Conservation (phyloP, 495 filamentous ascomycete species). For the Talaromyces thailandensis region DNA sequence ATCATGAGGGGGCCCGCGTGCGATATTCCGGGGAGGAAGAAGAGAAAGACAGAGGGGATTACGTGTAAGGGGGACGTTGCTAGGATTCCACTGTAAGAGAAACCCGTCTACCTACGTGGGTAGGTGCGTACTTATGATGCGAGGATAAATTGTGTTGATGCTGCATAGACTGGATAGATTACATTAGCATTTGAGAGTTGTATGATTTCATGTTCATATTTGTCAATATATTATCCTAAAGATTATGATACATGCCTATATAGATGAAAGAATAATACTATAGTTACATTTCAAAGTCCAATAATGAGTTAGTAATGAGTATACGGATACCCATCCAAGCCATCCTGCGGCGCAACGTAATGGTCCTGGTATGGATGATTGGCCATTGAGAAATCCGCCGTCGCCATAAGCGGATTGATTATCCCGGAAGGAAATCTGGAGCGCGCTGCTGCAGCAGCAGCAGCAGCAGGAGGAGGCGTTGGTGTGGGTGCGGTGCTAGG, state of each 20-base stretch:
- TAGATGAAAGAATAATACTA: neutral
- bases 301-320: slow-evolving; percentile 2
- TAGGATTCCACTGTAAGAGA: neutral
- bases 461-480: slow-evolving; percentile 11
- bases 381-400: slow-evolving; percentile 62
- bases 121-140: neutral
- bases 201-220: neutral
- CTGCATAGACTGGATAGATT: neutral
- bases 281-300: neutral
- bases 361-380: slow-evolving; percentile 68
- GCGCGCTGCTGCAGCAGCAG: slow-evolving; percentile 8
- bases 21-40: slow-evolving; percentile 16
- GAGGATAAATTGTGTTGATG: neutral
- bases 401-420: slow-evolving; percentile 55
- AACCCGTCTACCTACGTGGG: neutral
- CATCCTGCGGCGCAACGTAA: slow-evolving; percentile 39
- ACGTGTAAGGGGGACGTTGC: neutral
- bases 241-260: neutral
- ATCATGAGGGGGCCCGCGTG: slow-evolving; percentile 38
- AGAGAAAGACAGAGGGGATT: neutral
- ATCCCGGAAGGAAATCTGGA: slow-evolving; percentile 35
- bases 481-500: neutral
- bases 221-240: neutral
- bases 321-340: slow-evolving; percentile 17
- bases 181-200: neutral